Percentiles rank a stretch among this genome's conserved stretches.
Evolutionary conservation across 78 protist species (phyloP).

Genomic region (Chrysochromulina parva): DNA sequence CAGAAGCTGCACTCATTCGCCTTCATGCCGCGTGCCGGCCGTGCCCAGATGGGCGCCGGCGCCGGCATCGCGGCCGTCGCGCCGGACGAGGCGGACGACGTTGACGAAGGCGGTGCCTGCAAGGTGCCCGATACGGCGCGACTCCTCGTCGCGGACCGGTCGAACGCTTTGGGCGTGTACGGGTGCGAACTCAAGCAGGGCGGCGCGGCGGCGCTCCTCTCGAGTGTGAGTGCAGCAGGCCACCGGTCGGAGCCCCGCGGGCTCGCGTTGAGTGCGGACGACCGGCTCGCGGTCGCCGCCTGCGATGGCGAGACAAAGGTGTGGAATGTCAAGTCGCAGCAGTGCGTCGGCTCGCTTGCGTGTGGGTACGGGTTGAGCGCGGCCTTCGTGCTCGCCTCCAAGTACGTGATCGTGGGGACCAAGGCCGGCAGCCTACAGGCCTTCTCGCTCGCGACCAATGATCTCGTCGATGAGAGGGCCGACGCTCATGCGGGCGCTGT

Average conservation of each 20-base stretch:
- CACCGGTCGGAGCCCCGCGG: slow-evolving; percentile 81
- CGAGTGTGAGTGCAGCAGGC: slow-evolving; percentile 54
- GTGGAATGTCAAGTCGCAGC: slow-evolving; percentile 7
- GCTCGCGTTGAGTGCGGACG: slow-evolving; percentile 63
- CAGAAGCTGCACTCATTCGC: slow-evolving; percentile 23
- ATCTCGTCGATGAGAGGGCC: slow-evolving; percentile 37
- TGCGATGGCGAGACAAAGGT: not conserved
- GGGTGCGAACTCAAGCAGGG: not conserved
- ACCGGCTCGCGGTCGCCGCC: slow-evolving; percentile 32
- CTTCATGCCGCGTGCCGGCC: not conserved
- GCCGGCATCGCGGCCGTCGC: not conserved
- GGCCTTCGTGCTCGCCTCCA: slow-evolving; percentile 76
- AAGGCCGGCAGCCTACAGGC: slow-evolving; percentile 82
- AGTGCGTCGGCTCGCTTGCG: slow-evolving; percentile 68
- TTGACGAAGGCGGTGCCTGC: too few relatives aligned
- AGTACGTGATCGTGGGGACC: slow-evolving; percentile 84
- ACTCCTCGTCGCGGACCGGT: slow-evolving; percentile 38
- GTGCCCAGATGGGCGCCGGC: not conserved
- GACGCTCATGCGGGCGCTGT: slow-evolving; percentile 81
- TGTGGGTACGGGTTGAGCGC: slow-evolving; percentile 76
- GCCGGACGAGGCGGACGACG: not conserved
- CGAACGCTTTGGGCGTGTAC: slow-evolving; percentile 65
- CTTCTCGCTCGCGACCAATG: slow-evolving; percentile 73
- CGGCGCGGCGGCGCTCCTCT: not conserved
- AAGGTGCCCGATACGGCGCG: not conserved